Evolutionary conservation across 441 rosid species (phyloP).

Genomic region (Populus tomentosa): DNA sequence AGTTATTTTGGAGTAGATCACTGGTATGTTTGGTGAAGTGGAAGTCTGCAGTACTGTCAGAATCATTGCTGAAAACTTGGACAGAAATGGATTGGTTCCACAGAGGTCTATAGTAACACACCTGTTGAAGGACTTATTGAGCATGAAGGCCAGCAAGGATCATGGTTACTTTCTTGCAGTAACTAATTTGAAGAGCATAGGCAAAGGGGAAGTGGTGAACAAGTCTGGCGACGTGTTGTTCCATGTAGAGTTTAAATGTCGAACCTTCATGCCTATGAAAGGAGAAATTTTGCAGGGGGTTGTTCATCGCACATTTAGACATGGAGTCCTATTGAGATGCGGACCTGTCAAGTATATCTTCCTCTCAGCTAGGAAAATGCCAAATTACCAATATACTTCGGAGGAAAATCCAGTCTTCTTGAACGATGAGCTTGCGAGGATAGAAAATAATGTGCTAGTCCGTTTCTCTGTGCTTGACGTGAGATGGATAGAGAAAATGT

Average conservation of each 20-base stretch:
- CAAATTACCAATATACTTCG: not conserved
- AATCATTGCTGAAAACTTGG: not conserved
- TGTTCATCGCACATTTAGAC: not conserved
- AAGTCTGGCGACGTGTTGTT: not conserved
- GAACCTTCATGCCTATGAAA: not conserved
- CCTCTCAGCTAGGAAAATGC: not conserved
- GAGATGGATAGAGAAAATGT: not conserved
- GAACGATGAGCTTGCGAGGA: not conserved
- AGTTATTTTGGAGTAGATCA: not conserved
- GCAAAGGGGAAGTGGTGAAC: not conserved
- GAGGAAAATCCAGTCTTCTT: not conserved
- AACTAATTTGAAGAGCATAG: not conserved
- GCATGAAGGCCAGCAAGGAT: not conserved
- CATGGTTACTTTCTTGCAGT: not conserved
- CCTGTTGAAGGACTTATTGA: not conserved
- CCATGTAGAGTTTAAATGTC: not conserved
- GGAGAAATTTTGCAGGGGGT: slow-evolving; percentile 1
- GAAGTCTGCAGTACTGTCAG: not conserved
- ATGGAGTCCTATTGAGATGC: not conserved
- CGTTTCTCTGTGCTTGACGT: not conserved
- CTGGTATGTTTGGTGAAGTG: not conserved
- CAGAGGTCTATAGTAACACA: not conserved
- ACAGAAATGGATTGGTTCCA: not conserved
- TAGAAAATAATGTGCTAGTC: not conserved
- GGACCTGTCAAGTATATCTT: not conserved